Conservation (phyloP, 345 rosid genomes). For the Durio zibethinus region DNA sequence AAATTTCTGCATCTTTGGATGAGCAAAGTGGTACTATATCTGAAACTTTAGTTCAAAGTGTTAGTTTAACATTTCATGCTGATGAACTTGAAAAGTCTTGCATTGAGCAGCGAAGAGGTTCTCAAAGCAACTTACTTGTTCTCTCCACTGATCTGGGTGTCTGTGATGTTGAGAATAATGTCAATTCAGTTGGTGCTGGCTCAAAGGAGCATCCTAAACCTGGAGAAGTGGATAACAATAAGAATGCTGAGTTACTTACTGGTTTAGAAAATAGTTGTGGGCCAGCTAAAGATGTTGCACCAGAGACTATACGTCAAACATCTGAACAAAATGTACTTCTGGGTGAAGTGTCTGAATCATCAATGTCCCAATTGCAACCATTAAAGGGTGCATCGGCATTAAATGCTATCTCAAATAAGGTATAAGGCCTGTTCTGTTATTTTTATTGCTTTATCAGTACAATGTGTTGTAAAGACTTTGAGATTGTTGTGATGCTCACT, state of each 20-base stretch:
- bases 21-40: constrained; percentile 23
- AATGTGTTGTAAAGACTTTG: not conserved
- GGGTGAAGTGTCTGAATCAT: constrained; percentile 23
- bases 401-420: constrained; percentile 26
- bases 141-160: constrained; percentile 5
- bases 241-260: constrained; percentile 25
- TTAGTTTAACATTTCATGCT: constrained; percentile 17
- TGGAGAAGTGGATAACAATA: constrained; percentile 14
- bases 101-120: constrained; percentile 29
- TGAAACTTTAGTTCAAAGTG: constrained; percentile 22
- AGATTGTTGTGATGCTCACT: not conserved
- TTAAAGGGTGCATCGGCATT: constrained; percentile 8
- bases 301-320: constrained; percentile 14
- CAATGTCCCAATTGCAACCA: constrained; percentile 23
- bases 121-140: constrained; percentile 14
- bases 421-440: constrained; percentile 4
- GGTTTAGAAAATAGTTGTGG: constrained; percentile 22
- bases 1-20: constrained; percentile 15
- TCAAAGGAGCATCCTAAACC: constrained; percentile 8
- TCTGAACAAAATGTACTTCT: constrained; percentile 21
- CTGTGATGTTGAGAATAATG: constrained; percentile 19
- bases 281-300: constrained; percentile 8
- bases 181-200: constrained; percentile 7
- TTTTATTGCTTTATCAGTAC: not conserved
- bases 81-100: constrained; percentile 24